Evolutionary conservation across 2,329 filamentous ascomycete genomes (phyloP), one percentile per base, ranked within the genome.

Genomic region (Cordyceps farinosa): DNA sequence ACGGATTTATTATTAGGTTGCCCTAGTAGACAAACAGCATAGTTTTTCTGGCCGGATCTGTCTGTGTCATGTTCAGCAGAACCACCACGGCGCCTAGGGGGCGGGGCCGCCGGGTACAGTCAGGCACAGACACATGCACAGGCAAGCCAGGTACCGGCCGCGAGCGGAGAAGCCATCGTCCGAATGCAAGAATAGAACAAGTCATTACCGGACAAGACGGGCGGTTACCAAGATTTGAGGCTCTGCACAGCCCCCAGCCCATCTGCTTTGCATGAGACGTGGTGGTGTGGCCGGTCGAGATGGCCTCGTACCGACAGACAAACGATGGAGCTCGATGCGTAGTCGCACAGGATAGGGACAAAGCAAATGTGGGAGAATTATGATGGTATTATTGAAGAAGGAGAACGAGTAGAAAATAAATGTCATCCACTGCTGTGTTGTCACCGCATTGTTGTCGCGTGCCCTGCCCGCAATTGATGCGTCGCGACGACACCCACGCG

Each of bases 151-250:
- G 38, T 40, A 40, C 38, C 38, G 38, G 38, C 38, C 13, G 38
- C 13, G 11, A 15, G 38, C 38, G 38, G 38, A 15, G 38, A 40
- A 40, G 17, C 30, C 27, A 44, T 61, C 13, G 8, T 36, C 34
- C 27, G 30, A 52, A 52, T 48, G 15, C 59, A 22, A 54, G 44
- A 42, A 62, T 62, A 44, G 60, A 50, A 62, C 11, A 5, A 15
- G n/a, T 48, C 30, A 50, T 55, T 61, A 56, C 60, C 52, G 42
- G 44, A 17, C 36, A 36, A 36, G 22, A 48, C 52, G 51, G 60
- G 60, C 51, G 60, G 60, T 30, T 55, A 62, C 60, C 34, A 62
- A 55, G 44, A 61, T 54, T 61, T 50, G 60, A 56, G 60, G 60
- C 60, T 62, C 60, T 62, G 60, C 52, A 62, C 60, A 50, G 51